A percentile compares a stretch with the other conserved stretches of the same genome.
Conservation (phyloP, 2,329 filamentous ascomycete genomes). For the Ramichloridium luteum region DNA sequence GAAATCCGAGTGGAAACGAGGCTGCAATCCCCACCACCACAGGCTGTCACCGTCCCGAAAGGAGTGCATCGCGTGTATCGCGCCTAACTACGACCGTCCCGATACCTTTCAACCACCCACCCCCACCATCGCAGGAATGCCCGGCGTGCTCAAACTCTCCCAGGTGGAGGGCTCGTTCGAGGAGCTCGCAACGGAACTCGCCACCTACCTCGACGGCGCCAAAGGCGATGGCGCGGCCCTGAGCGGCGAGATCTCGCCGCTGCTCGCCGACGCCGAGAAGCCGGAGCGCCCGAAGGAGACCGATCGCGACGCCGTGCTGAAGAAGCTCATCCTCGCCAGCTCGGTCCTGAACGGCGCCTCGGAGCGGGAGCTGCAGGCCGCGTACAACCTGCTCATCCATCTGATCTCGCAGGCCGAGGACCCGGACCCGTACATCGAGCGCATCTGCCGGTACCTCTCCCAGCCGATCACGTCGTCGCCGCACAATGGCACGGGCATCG, state of each 20-base stretch:
- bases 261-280: conserved; percentile 46
- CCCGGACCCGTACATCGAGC: conserved; percentile 72
- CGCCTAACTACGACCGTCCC: not conserved
- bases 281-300: conserved; percentile 38
- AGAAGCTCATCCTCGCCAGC: conserved; percentile 77
- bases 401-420: conserved; percentile 78
- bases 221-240: conserved; percentile 50
- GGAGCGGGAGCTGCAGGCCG: conserved; percentile 92
- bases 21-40: not conserved
- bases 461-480: conserved; percentile 79
- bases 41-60: not conserved
- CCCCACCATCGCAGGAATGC: conserved; percentile 34
- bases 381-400: conserved; percentile 94
- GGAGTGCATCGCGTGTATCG: not conserved
- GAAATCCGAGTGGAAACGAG: no score
- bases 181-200: conserved; percentile 88
- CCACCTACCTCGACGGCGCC: conserved; percentile 79
- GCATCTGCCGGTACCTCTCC: conserved; percentile 78
- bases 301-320: conserved; percentile 72
- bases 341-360: conserved; percentile 67
- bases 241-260: conserved; percentile 54
- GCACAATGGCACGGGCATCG: conserved; percentile 70
- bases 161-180: conserved; percentile 84
- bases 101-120: not conserved
- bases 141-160: conserved; percentile 49